Evolutionary conservation across 306 rosid genomes (phyloP).

Genomic region (Cucurbita argyrosperma): DNA sequence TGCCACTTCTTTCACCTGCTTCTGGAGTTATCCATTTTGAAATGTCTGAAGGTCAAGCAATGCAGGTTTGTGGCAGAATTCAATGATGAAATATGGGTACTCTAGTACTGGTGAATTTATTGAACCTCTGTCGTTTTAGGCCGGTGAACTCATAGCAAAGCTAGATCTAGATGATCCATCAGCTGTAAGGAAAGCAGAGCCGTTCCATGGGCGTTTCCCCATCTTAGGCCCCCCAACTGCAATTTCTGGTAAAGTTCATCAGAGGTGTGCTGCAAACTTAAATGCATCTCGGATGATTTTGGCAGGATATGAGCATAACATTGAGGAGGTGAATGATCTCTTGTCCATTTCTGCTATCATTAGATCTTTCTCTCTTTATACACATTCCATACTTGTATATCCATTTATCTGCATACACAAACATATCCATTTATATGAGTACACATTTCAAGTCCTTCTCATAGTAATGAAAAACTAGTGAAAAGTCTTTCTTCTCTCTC

Average conservation of each 20-base stretch:
- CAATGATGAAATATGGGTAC: background rate
- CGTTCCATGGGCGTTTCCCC: slow-evolving; percentile 78
- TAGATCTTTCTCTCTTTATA: background rate
- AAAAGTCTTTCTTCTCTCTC: slow-evolving; percentile 12
- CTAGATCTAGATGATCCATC: slow-evolving; percentile 96
- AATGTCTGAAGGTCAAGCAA: slow-evolving; percentile 95
- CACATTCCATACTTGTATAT: background rate
- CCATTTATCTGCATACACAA: background rate
- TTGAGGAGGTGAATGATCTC: slow-evolving; percentile 57
- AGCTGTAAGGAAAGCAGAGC: slow-evolving; percentile 88
- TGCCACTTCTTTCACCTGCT: slow-evolving; percentile 99
- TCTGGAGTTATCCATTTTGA: slow-evolving; percentile 76
- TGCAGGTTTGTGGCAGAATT: slow-evolving; percentile 57
- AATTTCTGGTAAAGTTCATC: slow-evolving; percentile 90
- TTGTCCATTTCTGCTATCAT: background rate
- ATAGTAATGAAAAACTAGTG: background rate
- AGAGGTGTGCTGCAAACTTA: slow-evolving; percentile 81
- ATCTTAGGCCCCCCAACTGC: slow-evolving; percentile 83
- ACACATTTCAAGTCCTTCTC: background rate
- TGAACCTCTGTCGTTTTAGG: slow-evolving; percentile 26
- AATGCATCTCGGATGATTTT: slow-evolving; percentile 86
- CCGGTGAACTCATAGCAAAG: slow-evolving; percentile 89
- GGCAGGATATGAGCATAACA: slow-evolving; percentile 89
- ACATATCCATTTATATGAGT: background rate
- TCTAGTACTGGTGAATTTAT: slow-evolving; percentile 5